Evolutionary conservation across 441 rosid species (phyloP).

Genomic region (Eruca vesicaria): DNA sequence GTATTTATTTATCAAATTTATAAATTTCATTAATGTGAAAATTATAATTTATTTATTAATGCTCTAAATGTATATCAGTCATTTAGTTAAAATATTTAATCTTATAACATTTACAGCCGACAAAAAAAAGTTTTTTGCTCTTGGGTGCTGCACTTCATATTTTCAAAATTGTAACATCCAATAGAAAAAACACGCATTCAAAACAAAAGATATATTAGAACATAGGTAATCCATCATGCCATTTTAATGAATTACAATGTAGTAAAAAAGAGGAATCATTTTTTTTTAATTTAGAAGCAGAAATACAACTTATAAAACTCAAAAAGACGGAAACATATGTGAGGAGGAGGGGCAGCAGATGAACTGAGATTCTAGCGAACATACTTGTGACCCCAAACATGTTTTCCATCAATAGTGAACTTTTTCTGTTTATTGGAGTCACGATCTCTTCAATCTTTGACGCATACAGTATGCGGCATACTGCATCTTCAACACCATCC

Average conservation of each 20-base stretch:
- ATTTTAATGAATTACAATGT: neutral
- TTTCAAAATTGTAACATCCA: neutral
- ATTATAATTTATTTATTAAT: neutral
- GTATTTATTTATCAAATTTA: neutral
- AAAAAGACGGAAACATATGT: neutral
- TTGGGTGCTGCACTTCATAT: neutral
- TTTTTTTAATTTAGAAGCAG: neutral
- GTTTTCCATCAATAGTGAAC: slow-evolving; percentile 67
- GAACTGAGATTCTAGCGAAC: slow-evolving; percentile 19
- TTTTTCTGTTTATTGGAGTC: slow-evolving; percentile 35
- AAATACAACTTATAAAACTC: neutral
- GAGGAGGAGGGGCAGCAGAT: neutral
- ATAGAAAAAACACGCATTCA: neutral
- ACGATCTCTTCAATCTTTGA: slow-evolving; percentile 35
- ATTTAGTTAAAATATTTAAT: neutral
- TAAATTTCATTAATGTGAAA: too few species aligned
- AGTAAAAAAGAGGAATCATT: neutral
- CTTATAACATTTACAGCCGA: neutral
- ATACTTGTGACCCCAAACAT: slow-evolving; percentile 70
- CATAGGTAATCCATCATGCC: neutral
- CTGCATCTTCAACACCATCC: slow-evolving; percentile 39
- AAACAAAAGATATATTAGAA: neutral
- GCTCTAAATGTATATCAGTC: neutral
- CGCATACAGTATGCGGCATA: too few species aligned
- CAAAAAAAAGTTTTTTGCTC: neutral